Conservation (phyloP, 1,139 yeast genomes). For the Kurtzmaniella quercitrusa region DNA sequence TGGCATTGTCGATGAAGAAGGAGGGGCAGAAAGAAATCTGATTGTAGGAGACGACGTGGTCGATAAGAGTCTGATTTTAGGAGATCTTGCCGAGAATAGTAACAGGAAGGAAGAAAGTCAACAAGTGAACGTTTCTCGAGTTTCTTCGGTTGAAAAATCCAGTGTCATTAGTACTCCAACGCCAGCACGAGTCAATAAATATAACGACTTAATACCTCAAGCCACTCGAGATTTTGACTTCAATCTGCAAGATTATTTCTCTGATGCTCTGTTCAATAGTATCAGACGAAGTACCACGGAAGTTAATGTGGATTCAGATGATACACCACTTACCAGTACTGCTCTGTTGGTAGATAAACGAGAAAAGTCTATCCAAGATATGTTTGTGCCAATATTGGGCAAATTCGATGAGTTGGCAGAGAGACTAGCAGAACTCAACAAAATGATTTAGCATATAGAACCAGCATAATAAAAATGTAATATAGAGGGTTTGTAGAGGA, state of each 20-base stretch:
- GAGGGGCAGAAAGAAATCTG: neutral
- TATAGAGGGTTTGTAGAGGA: neutral
- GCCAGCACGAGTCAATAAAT: neutral
- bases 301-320: constrained; percentile 8
- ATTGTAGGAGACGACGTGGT: neutral
- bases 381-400: constrained; percentile 43
- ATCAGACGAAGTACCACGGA: neutral
- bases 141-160: neutral
- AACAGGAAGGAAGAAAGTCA: neutral
- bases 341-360: constrained; percentile 7
- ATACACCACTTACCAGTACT: constrained; percentile 39
- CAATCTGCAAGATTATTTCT: constrained; percentile 2
- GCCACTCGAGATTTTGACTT: neutral
- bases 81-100: neutral
- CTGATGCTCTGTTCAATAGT: constrained; percentile 2
- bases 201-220: neutral
- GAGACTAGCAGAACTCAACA: constrained; percentile 41
- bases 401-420: constrained; percentile 44
- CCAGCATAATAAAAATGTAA: neutral
- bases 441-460: constrained; percentile 8
- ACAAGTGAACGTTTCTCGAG: neutral
- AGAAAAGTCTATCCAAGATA: constrained; percentile 33
- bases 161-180: neutral
- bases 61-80: neutral
- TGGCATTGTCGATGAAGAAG: neutral